Conservation (phyloP, 2,329 filamentous ascomycete genomes). For the Aspergillus tamarii region DNA sequence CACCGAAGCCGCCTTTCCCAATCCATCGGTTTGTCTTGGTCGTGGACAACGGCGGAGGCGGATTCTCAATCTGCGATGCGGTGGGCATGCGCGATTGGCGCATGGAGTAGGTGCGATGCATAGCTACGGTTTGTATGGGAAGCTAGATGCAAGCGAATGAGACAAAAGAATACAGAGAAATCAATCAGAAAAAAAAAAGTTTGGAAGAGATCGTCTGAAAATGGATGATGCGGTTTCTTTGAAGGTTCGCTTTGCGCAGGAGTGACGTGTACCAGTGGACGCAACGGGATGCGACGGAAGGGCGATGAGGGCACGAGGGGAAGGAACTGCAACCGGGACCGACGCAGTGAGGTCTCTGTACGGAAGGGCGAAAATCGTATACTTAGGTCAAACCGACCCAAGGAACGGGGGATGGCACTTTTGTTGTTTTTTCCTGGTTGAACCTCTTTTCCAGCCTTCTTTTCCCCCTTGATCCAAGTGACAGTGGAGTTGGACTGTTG, state of each 20-base stretch:
- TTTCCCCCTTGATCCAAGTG: not conserved
- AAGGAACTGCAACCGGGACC: constrained; percentile 25
- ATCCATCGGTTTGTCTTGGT: constrained; percentile 93
- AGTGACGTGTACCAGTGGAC: constrained; percentile 34
- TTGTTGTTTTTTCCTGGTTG: not conserved
- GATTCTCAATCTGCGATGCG: constrained; percentile 87
- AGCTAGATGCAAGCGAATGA: not conserved
- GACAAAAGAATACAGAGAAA: not conserved
- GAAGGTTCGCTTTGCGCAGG: constrained; percentile 31
- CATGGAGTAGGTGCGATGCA: constrained; percentile 99
- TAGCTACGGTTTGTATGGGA: constrained; percentile 44
- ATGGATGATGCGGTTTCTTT: constrained; percentile 20
- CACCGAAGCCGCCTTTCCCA: constrained; percentile 82
- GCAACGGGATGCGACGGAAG: constrained; percentile 34
- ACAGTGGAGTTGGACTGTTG: not conserved
- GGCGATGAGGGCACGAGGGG: constrained; percentile 5
- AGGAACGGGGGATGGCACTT: constrained; percentile 3
- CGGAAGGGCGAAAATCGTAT: constrained; percentile 7
- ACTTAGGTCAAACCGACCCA: not conserved
- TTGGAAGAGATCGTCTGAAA: constrained; percentile 9
- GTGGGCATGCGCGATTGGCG: constrained; percentile 95
- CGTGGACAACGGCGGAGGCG: constrained; percentile 84
- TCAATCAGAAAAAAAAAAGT: constrained; percentile 7
- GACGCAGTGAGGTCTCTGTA: constrained; percentile 10
- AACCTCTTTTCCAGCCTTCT: not conserved